Evolutionary conservation across 2,329 filamentous ascomycete genomes (phyloP), one percentile per base, ranked within the genome.

Genomic region (Neophaeococcomyces aloes): DNA sequence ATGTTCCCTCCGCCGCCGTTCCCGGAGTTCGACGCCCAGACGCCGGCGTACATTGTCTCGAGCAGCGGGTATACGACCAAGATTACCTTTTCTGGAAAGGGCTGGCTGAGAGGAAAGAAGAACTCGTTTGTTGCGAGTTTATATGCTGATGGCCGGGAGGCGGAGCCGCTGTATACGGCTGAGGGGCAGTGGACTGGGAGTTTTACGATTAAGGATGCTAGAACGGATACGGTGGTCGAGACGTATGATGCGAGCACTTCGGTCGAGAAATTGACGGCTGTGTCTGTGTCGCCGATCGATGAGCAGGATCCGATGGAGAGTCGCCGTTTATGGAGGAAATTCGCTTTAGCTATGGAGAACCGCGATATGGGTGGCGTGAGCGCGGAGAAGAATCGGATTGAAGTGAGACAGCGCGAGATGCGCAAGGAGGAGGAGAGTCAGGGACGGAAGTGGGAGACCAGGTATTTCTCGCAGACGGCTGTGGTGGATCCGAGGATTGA

Each of bases 221-320:
- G 68, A 53, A 65, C 72, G 33, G 66, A 67, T 53, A 51, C 61
- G 14, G 63, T 65, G 18, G 47, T 85, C 34, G 75, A 79, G 18
- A 67, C 65, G 3, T 85, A 83, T 60, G 74, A 79, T 51, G 75
- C 80, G 27, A 70, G 67, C 18, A 64, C 67, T 11, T 40, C 38
- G 21, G 19, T 10, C n/a, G 38, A 40, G 21, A 40, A 40, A 13
- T 17, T 40, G 29, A 66, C 72, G 13, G 75, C 76, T 29, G 83
- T 83, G 1, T 74, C 15, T 27, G 29, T 42, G 7, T 13, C 39
- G 17, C 39, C 44, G 3, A 58, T 93, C 45, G 82, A 87, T 46
- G 63, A 83, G 54, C 89, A 96, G 66, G 83, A 93, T 59, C 78
- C 86, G 11, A 79, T 91, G 51, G 89, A 96, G 66, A 86, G 84